Evolutionary conservation across 2,329 filamentous ascomycete genomes (phyloP), one percentile per base, ranked within the genome.

Genomic region (Phymatotrichopsis omnivora): DNA sequence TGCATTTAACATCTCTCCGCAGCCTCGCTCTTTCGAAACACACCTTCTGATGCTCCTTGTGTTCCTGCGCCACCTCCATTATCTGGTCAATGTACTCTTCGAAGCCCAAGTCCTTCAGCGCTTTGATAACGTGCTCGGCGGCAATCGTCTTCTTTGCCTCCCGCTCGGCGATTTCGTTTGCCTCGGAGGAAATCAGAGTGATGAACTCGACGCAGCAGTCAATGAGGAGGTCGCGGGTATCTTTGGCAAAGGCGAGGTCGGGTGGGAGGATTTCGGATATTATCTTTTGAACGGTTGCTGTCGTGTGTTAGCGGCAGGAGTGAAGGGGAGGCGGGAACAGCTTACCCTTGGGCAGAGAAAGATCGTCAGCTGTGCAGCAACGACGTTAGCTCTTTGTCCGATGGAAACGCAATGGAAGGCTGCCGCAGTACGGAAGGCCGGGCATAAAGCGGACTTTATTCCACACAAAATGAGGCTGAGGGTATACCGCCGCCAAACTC

Each of bases 201-300:
- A 98, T 95, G 65, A 98, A 98, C 65, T 98, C 91, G 60, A 98
- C 89, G 61, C 91, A 98, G 68, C 91, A 96, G 69, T 96, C 91
- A 60, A 98, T 98, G 41, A 98, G 73, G 2, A 96, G 73, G 61
- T 98, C 91, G 49, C 91, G 81, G 10, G 89, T 87, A 60, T 98
- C 91, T 64, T 94, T 95, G 32, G 87, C 85, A 62, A 96, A 96
- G 2, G 83, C 80, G 52, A 93, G 75, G 39, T 85, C 85, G 14
- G 73, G 73, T 2, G 85, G 79, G 1, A 98, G 74, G 59, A 98
- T 95, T 64, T 98, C 91, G 47, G 81, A 81, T 57, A 98, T 89
- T 56, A 98, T 98, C 67, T 82, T 82, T 60, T 80, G 76, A 31
- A 82, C 78, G 36, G 78, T 82, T 34, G 78, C 78, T 78, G 59